Base-by-base conservation (phyloP, 106 monocot genomes). In the Acorus calamus region DNA sequence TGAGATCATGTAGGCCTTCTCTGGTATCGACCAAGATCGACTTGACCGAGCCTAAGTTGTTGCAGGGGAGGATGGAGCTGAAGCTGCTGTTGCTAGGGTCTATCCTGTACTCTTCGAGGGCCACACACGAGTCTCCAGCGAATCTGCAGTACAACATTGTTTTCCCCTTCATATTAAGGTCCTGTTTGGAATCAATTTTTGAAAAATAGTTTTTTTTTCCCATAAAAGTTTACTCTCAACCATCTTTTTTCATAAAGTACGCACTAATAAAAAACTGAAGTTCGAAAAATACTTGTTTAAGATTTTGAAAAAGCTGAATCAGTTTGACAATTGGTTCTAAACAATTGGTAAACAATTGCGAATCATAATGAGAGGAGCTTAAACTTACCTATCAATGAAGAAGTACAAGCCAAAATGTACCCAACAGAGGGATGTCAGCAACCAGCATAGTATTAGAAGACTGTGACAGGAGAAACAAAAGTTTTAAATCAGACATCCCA, bases 351-450 rank as follows among this genome's bases (percentile, higher is more conserved):
- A 28, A 28, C 28, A 28, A 28, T 28, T 28, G 28, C 1, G 28
- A 28, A 28, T 28, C 28, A 28, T 28, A 28, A 0, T 28, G 28
- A 28, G 28, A 28, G 28, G 28, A 28, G 28, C 28, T 28, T 28
- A 28, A 11, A 55, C 88, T 85, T 71, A 88, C 94, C 74, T 78
- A 49, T 75, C 77, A 49, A 98, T 48, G 74, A 88, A 98, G 73
- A 80, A 91, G 70, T 91, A 98, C 44, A 98, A 52, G 11, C 90
- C 96, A 44, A 91, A 88, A 57, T 69, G 81, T 56, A 62, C 44
- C 91, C 96, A 98, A 66, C 85, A 77, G 53, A 98, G 74, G 58
- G 58, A 67, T 72, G 80, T 91, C 61, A 87, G 54, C 8, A 88
- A 28, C 96, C 96, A 98, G 67, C 84, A 83, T 46, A 98, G 7